A percentile compares a stretch with the other conserved stretches of the same genome.
phyloP scores from a whole-genome alignment of 2,329 filamentous ascomycete genomes.

The Pseudocercospora cruenta region DNA sequence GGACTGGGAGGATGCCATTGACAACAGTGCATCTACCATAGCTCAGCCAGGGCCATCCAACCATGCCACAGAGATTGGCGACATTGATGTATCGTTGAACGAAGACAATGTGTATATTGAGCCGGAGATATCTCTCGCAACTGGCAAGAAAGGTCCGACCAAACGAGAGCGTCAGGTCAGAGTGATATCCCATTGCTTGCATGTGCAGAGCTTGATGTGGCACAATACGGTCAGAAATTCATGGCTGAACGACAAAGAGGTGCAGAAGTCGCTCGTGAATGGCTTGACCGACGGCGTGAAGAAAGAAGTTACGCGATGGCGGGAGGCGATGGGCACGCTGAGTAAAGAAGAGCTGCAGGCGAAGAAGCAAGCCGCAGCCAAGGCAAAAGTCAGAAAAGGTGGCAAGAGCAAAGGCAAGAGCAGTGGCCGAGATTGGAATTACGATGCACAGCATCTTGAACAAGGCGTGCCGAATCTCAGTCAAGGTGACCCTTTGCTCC shows the following conservation, averaged over 20 bases:
- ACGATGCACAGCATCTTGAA: conserved; percentile 69
- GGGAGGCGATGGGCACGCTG: conserved; percentile 65
- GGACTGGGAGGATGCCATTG: conserved; percentile 60
- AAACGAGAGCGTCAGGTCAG: conserved; percentile 82
- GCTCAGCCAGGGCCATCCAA: conserved; percentile 26
- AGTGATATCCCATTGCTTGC: conserved; percentile 79
- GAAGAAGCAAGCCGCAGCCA: conserved; percentile 39
- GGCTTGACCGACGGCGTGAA: conserved; percentile 70
- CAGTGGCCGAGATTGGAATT: conserved; percentile 70
- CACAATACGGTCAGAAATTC: conserved; percentile 85
- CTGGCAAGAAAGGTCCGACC: conserved; percentile 76
- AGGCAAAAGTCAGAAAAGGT: conserved; percentile 45
- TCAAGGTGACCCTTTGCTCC: conserved; percentile 77
- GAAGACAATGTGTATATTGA: conserved; percentile 44
- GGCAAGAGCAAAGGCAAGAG: conserved; percentile 47
- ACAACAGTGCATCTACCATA: conserved; percentile 30
- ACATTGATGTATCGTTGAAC: conserved; percentile 41
- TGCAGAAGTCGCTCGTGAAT: conserved; percentile 76
- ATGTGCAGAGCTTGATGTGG: conserved; percentile 85
- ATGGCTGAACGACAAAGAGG: conserved; percentile 76
- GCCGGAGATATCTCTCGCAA: conserved; percentile 44
- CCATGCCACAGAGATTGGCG: conserved; percentile 35
- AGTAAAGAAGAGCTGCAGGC: conserved; percentile 43
- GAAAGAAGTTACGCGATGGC: conserved; percentile 75
- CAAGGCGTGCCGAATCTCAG: conserved; percentile 75